Conservation (phyloP, 2,329 filamentous ascomycete genomes). For the Neoarthrinium moseri region DNA sequence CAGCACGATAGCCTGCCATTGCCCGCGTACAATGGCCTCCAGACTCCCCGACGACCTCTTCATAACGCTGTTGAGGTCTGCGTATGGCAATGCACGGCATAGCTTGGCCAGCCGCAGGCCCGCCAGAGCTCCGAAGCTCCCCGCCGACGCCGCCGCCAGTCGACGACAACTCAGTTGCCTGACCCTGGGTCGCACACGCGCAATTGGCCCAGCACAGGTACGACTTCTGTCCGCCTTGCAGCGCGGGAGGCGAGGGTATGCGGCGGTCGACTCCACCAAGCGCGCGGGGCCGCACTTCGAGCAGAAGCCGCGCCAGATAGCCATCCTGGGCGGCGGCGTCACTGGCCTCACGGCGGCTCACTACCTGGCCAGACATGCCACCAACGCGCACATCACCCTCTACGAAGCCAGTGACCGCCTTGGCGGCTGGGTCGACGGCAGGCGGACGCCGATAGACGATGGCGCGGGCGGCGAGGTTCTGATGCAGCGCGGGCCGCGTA, state of each 20-base stretch:
- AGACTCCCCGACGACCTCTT: constrained; percentile 25
- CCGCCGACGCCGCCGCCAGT: constrained; percentile 7
- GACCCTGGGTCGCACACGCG: constrained; percentile 5
- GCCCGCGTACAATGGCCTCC: constrained; percentile 22
- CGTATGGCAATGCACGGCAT: constrained; percentile 21
- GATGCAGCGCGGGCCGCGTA: constrained; percentile 83
- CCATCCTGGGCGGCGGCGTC: constrained; percentile 77
- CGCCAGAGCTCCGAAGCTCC: constrained; percentile 11
- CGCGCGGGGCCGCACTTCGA: constrained; percentile 10
- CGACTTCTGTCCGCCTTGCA: constrained; percentile 4
- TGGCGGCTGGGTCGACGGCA: constrained; percentile 82
- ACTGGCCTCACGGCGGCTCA: constrained; percentile 79
- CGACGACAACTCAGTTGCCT: constrained; percentile 6
- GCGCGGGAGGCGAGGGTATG: constrained; percentile 13
- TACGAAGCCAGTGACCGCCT: constrained; percentile 71
- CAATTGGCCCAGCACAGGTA: constrained; percentile 3
- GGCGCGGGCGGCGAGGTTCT: constrained; percentile 58
- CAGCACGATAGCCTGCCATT: constrained; percentile 9
- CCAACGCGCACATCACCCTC: constrained; percentile 68
- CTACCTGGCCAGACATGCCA: constrained; percentile 69
- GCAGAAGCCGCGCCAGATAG: constrained; percentile 41
- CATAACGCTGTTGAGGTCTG: constrained; percentile 22
- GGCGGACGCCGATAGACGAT: constrained; percentile 55
- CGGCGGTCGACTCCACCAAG: constrained; percentile 12
- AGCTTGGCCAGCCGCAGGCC: constrained; percentile 13